Base-by-base conservation (phyloP, 1,139 yeast genomes). In the Taiozyma sp. region DNA sequence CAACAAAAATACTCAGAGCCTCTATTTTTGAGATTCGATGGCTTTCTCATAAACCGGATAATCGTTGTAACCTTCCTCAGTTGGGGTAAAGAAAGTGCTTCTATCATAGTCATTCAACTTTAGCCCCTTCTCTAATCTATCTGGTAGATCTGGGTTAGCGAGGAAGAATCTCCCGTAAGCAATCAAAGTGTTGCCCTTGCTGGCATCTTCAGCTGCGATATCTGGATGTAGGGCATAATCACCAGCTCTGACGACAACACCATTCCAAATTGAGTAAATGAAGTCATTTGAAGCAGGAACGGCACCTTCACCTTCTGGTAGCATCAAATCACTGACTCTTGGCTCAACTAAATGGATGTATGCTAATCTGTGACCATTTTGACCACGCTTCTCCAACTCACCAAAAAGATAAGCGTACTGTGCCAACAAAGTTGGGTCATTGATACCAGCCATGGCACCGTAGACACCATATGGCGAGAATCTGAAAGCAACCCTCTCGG, bases 321-420 rank as follows among this genome's bases (percentile, higher is more conserved):
- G 21, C 4, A 45, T 47, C 7, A 61, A 28, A 56, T 66, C 44
- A 68, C 64, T 32, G 22, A 55, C 60, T 51, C 62, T 54, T 22
- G 75, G 71, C 56, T 80, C 85, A 43, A 79, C 73, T 41, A 76
- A 47, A 42, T 77, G 78, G 19, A 80, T 54, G 58, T 74, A 80
- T 2, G 83, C 83, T 26, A 76, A 53, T 32, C 65, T 57, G 24
- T 69, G 62, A 41, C 72, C 71, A 29, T 57, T 55, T 16, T 53
- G 53, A 5, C 68, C 66, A 49, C 67, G 56, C 39, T 52, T 57
- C 49, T 68, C 67, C 37, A 68, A 51, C 52, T 67, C 62, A 37
- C 58, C 56, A 28, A 61, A 49, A 6, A 70, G 47, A 56, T 69
- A 69, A 14, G 67, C 62, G 49, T 59, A 69, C 43, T 47, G 66